Percentiles rank a stretch among this genome's conserved stretches.
These are phyloP conservation scores for Monosporascus sp. DNA, from an alignment of 2,329 filamentous ascomycete species.

Conservation along the genomic window DNA sequence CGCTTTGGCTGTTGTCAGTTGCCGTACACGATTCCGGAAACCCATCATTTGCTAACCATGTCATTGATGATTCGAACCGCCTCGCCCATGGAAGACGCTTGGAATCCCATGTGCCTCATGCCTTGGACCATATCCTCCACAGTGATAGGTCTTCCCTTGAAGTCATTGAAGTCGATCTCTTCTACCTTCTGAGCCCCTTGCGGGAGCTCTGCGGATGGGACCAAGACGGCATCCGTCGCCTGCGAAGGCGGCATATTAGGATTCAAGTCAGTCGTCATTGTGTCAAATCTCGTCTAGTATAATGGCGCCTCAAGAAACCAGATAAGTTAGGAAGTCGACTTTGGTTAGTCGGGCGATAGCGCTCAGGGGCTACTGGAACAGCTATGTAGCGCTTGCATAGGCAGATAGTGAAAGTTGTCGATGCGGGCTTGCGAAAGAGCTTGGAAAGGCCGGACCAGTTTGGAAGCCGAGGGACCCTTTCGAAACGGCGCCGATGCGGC, in stretches of 20 bases:
- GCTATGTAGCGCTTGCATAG: too few relatives aligned
- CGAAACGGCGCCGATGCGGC: too few relatives aligned
- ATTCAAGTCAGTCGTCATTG: constrained; percentile 19
- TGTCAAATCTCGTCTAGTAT: too few relatives aligned
- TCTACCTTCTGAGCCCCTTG: constrained; percentile 73
- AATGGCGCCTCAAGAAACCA: too few relatives aligned
- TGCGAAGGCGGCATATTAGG: constrained; percentile 48
- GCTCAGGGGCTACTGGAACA: too few relatives aligned
- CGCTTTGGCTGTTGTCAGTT: constrained; percentile 42
- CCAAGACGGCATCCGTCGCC: constrained; percentile 76
- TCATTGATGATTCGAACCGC: constrained; percentile 89
- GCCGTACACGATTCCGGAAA: constrained; percentile 10
- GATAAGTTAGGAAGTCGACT: too few relatives aligned
- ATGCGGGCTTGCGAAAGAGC: too few relatives aligned
- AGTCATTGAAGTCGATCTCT: constrained; percentile 87
- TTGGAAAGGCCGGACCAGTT: too few relatives aligned
- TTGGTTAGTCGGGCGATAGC: too few relatives aligned
- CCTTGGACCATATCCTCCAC: constrained; percentile 77
- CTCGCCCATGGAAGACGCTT: constrained; percentile 67
- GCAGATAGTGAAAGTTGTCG: too few relatives aligned
- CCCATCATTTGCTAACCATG: constrained; percentile 60
- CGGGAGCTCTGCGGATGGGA: constrained; percentile 77
- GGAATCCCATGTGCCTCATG: constrained; percentile 84
- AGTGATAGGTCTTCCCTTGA: constrained; percentile 69
- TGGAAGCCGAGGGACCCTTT: too few relatives aligned